phyloP scores from a whole-genome alignment of 305 asterid species.

The Caryopteris hybrid region DNA sequence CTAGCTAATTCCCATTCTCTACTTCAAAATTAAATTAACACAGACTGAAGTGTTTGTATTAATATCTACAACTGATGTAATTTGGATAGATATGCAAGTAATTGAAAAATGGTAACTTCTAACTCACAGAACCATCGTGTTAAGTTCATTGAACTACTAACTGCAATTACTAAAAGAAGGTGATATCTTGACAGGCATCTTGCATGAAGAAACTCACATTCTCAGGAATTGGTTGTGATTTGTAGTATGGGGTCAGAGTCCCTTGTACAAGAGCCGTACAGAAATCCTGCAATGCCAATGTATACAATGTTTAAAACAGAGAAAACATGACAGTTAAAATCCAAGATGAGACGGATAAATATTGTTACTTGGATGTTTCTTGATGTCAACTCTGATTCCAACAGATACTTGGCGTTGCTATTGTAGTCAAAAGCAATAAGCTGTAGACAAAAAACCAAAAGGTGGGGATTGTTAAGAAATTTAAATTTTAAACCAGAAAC shows the following conservation, averaged over 20 bases:
- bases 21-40: background rate
- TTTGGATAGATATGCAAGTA: background rate
- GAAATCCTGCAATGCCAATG: constrained; percentile 59
- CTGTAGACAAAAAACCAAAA: constrained; percentile 26
- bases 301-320: constrained; percentile 7
- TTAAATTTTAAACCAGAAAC: background rate
- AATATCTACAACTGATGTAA: background rate
- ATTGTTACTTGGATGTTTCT: constrained; percentile 54
- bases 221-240: constrained; percentile 73
- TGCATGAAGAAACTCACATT: constrained; percentile 50
- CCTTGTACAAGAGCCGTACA: constrained; percentile 55
- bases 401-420: constrained; percentile 49
- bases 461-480: background rate
- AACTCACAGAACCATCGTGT: too few species aligned
- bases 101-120: background rate
- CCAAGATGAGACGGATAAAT: constrained; percentile 13
- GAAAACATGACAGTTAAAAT: constrained; percentile 4
- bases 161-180: background rate
- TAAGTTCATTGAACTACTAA: too few species aligned
- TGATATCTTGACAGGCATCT: background rate
- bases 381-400: constrained; percentile 62
- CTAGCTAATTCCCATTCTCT: background rate
- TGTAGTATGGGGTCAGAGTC: constrained; percentile 58
- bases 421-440: constrained; percentile 71
- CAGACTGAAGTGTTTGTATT: background rate